Base-by-base conservation (phyloP, 768 basidiomycete genomes). In the Tulasnella sp. region DNA sequence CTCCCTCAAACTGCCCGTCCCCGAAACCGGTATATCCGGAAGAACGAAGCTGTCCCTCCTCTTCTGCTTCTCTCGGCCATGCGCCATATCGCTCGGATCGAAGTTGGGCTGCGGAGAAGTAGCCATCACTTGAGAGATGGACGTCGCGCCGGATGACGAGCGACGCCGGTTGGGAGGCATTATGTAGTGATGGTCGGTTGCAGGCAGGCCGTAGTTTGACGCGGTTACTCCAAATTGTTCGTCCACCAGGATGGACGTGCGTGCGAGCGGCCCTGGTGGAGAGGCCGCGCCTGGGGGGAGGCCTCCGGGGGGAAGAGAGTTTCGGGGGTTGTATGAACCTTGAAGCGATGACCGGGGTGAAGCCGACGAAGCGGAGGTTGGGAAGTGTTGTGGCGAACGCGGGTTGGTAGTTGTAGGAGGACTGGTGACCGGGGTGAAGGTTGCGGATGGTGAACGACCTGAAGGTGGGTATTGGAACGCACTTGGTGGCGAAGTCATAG, bases 41-140 rank as follows among this genome's bases (percentile, higher is more conserved):
- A 70, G n/a, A 18, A 70, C 40, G n/a, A 37, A 70, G 23, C 70
- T 70, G n/a, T 70, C 70, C n/a, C 70, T 55, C 51, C 51, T 55
- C 51, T n/a, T 44, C 51, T 5, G 51, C 51, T 20, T n/a, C 16
- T 55, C 51, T 55, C 18, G 61, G 6, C 61, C n/a, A 18, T 5
- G 61, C 61, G 15, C 35, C n/a, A 40, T 15, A 40, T 35, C 35
- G 16, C 20, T 29, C 35, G 70, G 70, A 35, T 37, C 20, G n/a
- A 23, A 35, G 23, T 16, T 6, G 16, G 32, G 18, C 23, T 32
- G 20, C 10, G 29, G 20, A 23, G 70, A 70, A 70, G 70, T 6
- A 6, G 5, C 6, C 42, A 44, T 44, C 42, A 13, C 42, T 13
- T 44, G 42, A 44, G 42, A 44, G 42, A 44, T 44, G 13, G 42